Evolutionary conservation across 1,284 basidiomycete species (phyloP), one percentile per base, ranked within the genome.

Genomic region (Naganishia liquefaciens): DNA sequence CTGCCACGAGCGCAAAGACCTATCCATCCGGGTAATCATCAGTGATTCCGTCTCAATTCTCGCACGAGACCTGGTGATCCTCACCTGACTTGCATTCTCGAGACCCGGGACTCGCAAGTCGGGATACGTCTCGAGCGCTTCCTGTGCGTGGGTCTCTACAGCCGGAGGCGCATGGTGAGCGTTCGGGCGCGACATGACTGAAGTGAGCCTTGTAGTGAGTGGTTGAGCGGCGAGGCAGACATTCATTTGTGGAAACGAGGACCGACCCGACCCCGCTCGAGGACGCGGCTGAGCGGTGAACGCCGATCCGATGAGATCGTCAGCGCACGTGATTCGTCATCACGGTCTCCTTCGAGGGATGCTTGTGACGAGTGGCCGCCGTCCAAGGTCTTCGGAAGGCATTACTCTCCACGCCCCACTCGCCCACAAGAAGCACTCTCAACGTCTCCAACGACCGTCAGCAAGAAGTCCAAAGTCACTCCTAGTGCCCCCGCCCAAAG

Each of bases 1-100:
- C 46, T 15, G 55, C 55, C 10, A 60, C 55, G 21, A 60, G 55
- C 19, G 55, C 55, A 49, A 60, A 60, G n/a, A 60, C 55, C 55
- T 60, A 6, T 23, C 15, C 1, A 39, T 15, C 10, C 13, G 11
- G 21, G 27, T 4, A 6, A 47, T 13, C 23, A 49, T 57, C 42
- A 46, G 27, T 28, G 23, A 57, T 5, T 33, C 42, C 17, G 19
- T 27, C 23, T 17, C 27, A 2, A 30, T 17, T 3, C 0, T 27
- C 15, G 17, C 3, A 6, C 5, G 30, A 57, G 43, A 39, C 11
- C n/a, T n/a, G n/a, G n/a, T n/a, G n/a, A 19, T 11, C 44, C 21
- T 7, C 27, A 60, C 55, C 55, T 60, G 55, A 27, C 55, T 49
- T 17, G 55, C 47, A 21, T 50, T 28, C 47, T 60, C 55, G 25